phyloP scores from a whole-genome alignment of 441 rosid species.

The Gossypium davidsonii region DNA sequence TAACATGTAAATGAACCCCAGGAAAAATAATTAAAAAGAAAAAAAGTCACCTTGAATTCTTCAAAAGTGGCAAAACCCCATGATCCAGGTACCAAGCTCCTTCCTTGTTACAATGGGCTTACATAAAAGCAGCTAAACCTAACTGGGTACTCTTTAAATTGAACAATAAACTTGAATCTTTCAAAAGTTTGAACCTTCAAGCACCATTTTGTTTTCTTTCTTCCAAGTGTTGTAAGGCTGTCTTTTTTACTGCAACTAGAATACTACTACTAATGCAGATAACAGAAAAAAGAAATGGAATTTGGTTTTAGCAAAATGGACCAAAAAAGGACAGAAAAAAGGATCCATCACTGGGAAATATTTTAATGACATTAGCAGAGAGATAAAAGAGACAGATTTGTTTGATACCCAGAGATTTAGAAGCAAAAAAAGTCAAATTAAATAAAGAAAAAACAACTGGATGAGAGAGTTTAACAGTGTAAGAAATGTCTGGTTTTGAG shows the following conservation, averaged over 20 bases:
- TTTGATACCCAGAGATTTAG: conserved; percentile 10
- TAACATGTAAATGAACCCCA: background rate
- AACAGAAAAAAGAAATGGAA: background rate
- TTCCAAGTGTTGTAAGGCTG: background rate
- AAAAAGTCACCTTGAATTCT: conserved; percentile 24
- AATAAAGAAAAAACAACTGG: background rate
- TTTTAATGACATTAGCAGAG: conserved; percentile 19
- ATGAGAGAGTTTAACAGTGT: conserved; percentile 5
- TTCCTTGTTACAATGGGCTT: conserved; percentile 12
- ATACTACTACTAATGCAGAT: background rate
- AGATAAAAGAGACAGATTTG: conserved; percentile 7
- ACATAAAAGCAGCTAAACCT: conserved; percentile 9
- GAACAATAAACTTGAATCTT: conserved; percentile 19
- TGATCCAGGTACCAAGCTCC: conserved; percentile 15
- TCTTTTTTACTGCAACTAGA: background rate
- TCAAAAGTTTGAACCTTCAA: conserved; percentile 15
- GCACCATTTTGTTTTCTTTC: conserved; percentile 8
- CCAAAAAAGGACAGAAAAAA: conserved; percentile 1
- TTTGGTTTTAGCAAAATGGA: conserved; percentile 1
- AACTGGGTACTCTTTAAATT: conserved; percentile 30
- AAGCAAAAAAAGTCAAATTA: conserved; percentile 6
- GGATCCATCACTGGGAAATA: conserved; percentile 2
- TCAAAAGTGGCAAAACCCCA: conserved; percentile 20
- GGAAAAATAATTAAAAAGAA: background rate
- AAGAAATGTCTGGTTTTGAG: conserved; percentile 18